These are phyloP conservation scores for Exsudoporus floridanus DNA, from an alignment of 1,284 basidiomycete species.

Conservation along the genomic window DNA sequence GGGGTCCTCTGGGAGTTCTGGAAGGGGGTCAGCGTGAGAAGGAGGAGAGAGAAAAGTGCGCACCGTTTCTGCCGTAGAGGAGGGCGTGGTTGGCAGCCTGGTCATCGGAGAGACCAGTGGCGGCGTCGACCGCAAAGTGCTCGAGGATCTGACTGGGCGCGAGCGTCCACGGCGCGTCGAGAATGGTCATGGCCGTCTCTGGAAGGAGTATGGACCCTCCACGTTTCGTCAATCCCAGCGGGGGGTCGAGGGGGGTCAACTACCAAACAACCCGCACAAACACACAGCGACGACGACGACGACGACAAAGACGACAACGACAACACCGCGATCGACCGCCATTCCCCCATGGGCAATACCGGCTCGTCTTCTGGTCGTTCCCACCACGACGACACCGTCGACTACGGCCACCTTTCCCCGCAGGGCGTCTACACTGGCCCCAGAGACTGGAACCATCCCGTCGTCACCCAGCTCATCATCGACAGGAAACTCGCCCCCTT, in stretches of 20 bases:
- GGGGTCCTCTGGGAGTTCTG: slow-evolving; percentile 88
- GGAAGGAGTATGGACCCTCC: too few species aligned
- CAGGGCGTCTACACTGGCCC: slow-evolving; percentile 88
- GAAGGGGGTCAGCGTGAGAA: slow-evolving; percentile 5
- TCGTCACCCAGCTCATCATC: slow-evolving; percentile 85
- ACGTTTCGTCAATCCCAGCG: too few species aligned
- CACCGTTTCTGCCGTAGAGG: slow-evolving; percentile 85
- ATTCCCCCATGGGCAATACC: slow-evolving; percentile 67
- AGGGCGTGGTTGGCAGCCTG: slow-evolving; percentile 72
- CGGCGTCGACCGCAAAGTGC: slow-evolving; percentile 61
- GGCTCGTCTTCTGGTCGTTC: slow-evolving; percentile 67
- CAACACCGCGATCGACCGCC: slow-evolving; percentile 2
- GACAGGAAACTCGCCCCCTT: slow-evolving; percentile 91
- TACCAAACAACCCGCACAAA: slow-evolving; percentile 28
- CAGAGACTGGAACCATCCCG: slow-evolving; percentile 86
- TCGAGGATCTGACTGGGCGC: slow-evolving; percentile 61
- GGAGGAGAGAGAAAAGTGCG: slow-evolving; percentile 21
- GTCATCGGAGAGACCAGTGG: slow-evolving; percentile 53
- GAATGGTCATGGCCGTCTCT: slow-evolving; percentile 23
- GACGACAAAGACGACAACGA: slow-evolving; percentile 18
- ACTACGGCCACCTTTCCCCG: slow-evolving; percentile 82
- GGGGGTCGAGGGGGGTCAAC: slow-evolving; percentile 23
- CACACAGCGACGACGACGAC: slow-evolving; percentile 7
- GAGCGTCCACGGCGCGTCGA: slow-evolving; percentile 75
- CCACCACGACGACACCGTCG: slow-evolving; percentile 74